Evolutionary conservation across 805 yeast species (phyloP).

Genomic region (Kazachstania bromeliacearum): DNA sequence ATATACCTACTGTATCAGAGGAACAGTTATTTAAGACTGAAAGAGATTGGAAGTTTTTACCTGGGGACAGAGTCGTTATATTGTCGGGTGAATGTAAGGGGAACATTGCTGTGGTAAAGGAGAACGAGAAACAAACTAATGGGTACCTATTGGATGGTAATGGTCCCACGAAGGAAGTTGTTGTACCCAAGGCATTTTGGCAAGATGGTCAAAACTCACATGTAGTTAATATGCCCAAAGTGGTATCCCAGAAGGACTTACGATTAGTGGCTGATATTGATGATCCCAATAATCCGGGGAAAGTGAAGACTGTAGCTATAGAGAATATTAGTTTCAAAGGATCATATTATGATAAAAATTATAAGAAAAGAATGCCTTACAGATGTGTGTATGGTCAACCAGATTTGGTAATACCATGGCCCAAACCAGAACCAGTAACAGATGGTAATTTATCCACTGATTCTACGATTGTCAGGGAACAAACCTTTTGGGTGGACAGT

Average conservation of each 20-base stretch:
- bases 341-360: slow-evolving; percentile 61
- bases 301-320: slow-evolving; percentile 64
- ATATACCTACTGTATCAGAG: slow-evolving; percentile 25
- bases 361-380: slow-evolving; percentile 63
- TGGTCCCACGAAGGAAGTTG: slow-evolving; percentile 51
- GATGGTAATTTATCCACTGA: slow-evolving; percentile 53
- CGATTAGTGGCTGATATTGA: slow-evolving; percentile 71
- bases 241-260: slow-evolving; percentile 50
- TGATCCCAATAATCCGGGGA: slow-evolving; percentile 48
- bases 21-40: slow-evolving; percentile 33
- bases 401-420: slow-evolving; percentile 80
- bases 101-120: slow-evolving; percentile 57
- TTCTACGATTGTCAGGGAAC: slow-evolving; percentile 49
- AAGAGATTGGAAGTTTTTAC: slow-evolving; percentile 50
- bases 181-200: slow-evolving; percentile 70
- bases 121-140: slow-evolving; percentile 51
- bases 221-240: slow-evolving; percentile 57
- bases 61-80: slow-evolving; percentile 72
- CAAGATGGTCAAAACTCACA: slow-evolving; percentile 61
- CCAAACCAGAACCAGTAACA: slow-evolving; percentile 50
- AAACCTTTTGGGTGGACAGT: slow-evolving; percentile 65
- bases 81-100: slow-evolving; percentile 65
- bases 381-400: slow-evolving; percentile 67
- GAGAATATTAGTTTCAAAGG: slow-evolving; percentile 62
- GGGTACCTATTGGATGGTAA: slow-evolving; percentile 56